Evolutionary conservation across 1,284 basidiomycete genomes (phyloP), one percentile per base, ranked within the genome.

Genomic region (Athelia psychrophila): DNA sequence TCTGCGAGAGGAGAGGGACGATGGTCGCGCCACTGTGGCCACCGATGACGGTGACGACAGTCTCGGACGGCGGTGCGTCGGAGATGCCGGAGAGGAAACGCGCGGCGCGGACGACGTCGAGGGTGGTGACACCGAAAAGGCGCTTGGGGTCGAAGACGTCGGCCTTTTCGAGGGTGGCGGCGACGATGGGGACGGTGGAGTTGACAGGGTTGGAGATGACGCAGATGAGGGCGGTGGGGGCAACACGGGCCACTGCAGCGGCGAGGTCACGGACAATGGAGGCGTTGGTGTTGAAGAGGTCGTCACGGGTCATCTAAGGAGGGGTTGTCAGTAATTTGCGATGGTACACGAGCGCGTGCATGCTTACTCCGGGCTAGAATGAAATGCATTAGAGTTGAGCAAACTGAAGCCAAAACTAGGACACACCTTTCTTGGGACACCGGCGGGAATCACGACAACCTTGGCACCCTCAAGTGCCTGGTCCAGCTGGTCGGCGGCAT

Each of bases 211-310:
- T 98, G 61, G 95, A 97, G 75, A 99, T 99, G 76, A 99, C 88
- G 63, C 93, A 84, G 65, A 99, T 81, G 76, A 92, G 86, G 23
- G 96, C 96, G 54, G 92, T 86, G 57, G 96, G 96, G 48, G 91
- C 76, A 54, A 93, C 87, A 62, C 93, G 88, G 64, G 86, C 93
- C 58, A 95, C 84, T 30, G 93, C 88, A 56, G 88, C 77, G 49
- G 96, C 95, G 58, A 99, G 90, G 78, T 97, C 95, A 53, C 95
- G 92, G 64, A 98, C 94, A 70, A 99, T 96, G 56, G 91, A 93
- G 51, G 93, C 93, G 70, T 96, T 95, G 59, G 92, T 95, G 79
- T 95, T 96, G 88, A 99, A 99, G 57, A 99, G 91, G 72, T 99
- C 96, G 71, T 99, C 96, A 77, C 97, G 93, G 74, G 89, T 93